Percentiles rank a stretch among this genome's conserved stretches.
These are phyloP conservation scores for Apiospora kogelbergensis DNA, from an alignment of 2,329 filamentous ascomycete genomes.

Conservation along the genomic window DNA sequence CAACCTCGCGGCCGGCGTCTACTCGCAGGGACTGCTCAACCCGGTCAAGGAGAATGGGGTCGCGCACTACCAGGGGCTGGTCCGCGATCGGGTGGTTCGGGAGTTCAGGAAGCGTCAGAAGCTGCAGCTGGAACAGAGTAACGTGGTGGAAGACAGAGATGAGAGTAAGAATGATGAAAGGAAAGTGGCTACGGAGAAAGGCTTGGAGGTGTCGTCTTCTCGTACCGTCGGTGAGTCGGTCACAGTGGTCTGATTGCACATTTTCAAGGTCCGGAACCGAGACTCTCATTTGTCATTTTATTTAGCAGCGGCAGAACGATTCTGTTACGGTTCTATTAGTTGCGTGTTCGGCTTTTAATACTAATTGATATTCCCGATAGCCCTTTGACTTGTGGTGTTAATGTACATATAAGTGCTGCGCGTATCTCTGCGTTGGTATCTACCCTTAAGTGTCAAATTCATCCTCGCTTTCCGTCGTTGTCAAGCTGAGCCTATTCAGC, in stretches of 20 bases:
- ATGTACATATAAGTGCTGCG: no score
- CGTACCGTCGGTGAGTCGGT: not conserved
- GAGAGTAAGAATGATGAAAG: not conserved
- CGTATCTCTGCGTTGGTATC: no score
- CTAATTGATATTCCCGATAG: no score
- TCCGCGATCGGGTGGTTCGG: slow-evolving; percentile 26
- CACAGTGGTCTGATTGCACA: not conserved
- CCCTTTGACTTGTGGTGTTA: no score
- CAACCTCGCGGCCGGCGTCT: slow-evolving; percentile 53
- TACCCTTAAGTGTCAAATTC: not conserved
- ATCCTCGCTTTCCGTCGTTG: not conserved
- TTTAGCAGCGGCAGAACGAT: no score
- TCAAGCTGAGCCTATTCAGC: not conserved
- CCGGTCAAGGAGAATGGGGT: slow-evolving; percentile 56
- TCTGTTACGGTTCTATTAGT: no score
- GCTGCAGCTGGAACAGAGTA: not conserved
- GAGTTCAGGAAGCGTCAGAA: slow-evolving; percentile 13
- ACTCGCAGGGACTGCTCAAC: slow-evolving; percentile 55
- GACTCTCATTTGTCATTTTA: no score
- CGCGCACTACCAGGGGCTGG: slow-evolving; percentile 13
- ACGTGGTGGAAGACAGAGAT: no score
- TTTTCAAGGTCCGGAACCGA: no score
- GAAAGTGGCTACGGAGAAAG: not conserved
- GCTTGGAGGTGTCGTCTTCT: not conserved
- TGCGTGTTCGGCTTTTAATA: no score